Base-by-base conservation (phyloP, 2,329 filamentous ascomycete genomes). In the Thermomyces lanuginosus region DNA sequence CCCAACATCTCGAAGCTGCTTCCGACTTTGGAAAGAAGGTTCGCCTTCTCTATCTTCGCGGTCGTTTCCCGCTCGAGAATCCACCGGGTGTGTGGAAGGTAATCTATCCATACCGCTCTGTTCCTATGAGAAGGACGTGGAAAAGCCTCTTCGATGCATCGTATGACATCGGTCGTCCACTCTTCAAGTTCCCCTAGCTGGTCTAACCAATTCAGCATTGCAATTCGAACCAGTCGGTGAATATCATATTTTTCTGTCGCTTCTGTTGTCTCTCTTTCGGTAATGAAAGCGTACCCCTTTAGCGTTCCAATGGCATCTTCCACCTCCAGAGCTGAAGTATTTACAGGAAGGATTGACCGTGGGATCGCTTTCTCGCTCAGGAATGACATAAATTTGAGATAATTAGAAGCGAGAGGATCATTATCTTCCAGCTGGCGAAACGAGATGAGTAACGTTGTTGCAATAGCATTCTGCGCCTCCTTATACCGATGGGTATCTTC, bases 401-500 rank as follows among this genome's bases (percentile, higher is more conserved):
- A 26, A 7, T 31, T 20, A 12, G 38, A 33, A 6, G 41, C 41
- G 8, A 30, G 34, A 9, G 23, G 20, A 6, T 22, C 29, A 15
- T 18, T 19, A 4, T 27, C n/a, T 10, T 27, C 31, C 10, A 44
- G 33, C 24, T 40, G 26, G 11, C 37, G 28, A 29, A 43, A 43
- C 8, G 40, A 42, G 8, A 41, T 36, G 10, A 41, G 32, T 38
- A 34, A 44, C 8, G 41, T 45, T 10, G 24, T 30, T n/a, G 42
- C 33, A 10, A 47, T 36, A 3, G 42, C 38, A 21, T 43, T 44
- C 12, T 39, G 9, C 11, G 16, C 17, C 30, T 33, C 4, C 34
- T 29, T 3, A 20, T 11, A 18, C 42, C 37, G 24, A 30, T 37
- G 16, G 29, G 33, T 35, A 26, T 28, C 38, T 9, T 41, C 42